These are phyloP conservation scores for Sarocladiaceae sp. DNA, from an alignment of 2,329 filamentous ascomycete genomes.

Conservation along the genomic window DNA sequence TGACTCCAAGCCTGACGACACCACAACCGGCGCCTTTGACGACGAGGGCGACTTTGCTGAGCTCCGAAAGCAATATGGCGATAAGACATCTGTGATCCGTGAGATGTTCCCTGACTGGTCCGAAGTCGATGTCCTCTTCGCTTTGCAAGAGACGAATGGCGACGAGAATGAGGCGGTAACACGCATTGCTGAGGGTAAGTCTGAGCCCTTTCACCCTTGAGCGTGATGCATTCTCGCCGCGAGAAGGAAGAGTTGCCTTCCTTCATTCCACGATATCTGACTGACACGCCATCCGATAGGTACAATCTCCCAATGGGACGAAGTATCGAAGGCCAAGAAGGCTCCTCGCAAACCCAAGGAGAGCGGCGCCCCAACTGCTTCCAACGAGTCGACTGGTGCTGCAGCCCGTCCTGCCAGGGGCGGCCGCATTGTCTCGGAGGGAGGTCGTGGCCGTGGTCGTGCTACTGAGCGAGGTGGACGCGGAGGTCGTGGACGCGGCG, in stretches of 20 bases:
- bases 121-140: conserved; percentile 89
- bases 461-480: conserved; percentile 58
- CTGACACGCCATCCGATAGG: conserved; percentile 35
- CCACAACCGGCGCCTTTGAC: conserved; percentile 57
- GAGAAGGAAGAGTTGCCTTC: neutral
- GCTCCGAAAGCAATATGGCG: conserved; percentile 84
- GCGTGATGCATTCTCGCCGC: neutral
- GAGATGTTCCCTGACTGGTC: conserved; percentile 96
- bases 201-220: neutral
- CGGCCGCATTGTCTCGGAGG: conserved; percentile 57
- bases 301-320: conserved; percentile 76
- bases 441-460: conserved; percentile 58
- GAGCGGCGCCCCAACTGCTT: conserved; percentile 40
- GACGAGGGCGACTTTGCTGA: conserved; percentile 89
- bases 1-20: conserved; percentile 56
- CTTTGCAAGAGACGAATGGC: conserved; percentile 81
- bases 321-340: conserved; percentile 79
- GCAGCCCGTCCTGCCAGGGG: conserved; percentile 50
- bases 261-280: neutral
- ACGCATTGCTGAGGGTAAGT: conserved; percentile 72
- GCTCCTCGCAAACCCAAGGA: conserved; percentile 72
- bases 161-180: conserved; percentile 72
- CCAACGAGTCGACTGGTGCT: conserved; percentile 39
- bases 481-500: conserved; percentile 57
- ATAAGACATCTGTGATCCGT: conserved; percentile 75